Evolutionary conservation across 208 protist species (phyloP), one percentile per base, ranked within the genome.

Genomic region (Crithidia brevicula): DNA sequence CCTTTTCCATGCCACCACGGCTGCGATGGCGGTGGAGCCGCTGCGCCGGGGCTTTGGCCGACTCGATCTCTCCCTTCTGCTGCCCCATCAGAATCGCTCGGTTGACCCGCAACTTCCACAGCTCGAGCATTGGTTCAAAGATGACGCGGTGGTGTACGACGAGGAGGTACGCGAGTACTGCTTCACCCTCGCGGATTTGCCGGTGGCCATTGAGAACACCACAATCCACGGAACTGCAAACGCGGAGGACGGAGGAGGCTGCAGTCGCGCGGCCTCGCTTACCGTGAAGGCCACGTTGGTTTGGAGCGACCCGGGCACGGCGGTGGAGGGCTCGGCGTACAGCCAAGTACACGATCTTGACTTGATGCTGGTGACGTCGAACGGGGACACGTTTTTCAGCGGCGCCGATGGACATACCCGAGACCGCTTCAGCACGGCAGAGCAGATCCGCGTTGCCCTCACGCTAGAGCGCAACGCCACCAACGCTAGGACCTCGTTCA

Each of bases 291-390:
- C 67, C 7, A 91, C 92, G 16, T 63, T 98, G 11, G 89, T 78
- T 4, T 98, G 94, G 92, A 96, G 81, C 16, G 94, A 98, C 67
- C 52, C 70, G 3, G 80, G 76, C 22, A 67, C 59, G 22, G 78
- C 85, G 13, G 53, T 82, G 10, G 83, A 89, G 61, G 89, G 88
- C 46, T 79, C 86, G 4, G 45, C 11, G n/a, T 63, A 42, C 10
- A 85, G 78, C 4, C 73, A 96, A 23, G 79, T 93, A 6, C 81
- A 97, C 72, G 86, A 97, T 67, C 75, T 97, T 20, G 92, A 97
- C 67, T 34, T 97, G 27, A 56, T 88, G 27, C 60, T 96, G 15
- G 80, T 88, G 78, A 92, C 74, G 68, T 73, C 3, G 49, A 38
- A 15, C 31, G 86, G 86, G 10, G 22, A 16, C n/a, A 50, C 88